Percentiles rank a stretch among this genome's conserved stretches.
phyloP scores from a whole-genome alignment of 768 basidiomycete species.

The Hirschioporus abietinus region DNA sequence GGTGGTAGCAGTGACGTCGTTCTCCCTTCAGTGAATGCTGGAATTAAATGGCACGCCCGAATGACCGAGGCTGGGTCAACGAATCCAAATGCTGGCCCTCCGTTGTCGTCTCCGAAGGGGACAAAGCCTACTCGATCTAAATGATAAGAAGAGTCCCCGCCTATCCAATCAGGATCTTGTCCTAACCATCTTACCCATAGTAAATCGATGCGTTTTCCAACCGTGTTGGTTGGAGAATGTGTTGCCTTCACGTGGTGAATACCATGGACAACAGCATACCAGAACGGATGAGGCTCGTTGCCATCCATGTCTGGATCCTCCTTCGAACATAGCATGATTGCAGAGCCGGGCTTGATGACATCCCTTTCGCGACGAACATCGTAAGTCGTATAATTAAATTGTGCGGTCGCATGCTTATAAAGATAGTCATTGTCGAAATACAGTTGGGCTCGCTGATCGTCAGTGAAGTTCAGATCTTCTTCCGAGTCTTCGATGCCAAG shows the following conservation, averaged over 20 bases:
- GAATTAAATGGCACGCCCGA: constrained; percentile 17
- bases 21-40: neutral
- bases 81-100: constrained; percentile 16
- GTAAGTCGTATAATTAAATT: constrained; percentile 27
- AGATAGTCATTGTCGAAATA: constrained; percentile 19
- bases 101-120: neutral
- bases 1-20: neutral
- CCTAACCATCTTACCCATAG: constrained; percentile 17
- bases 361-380: constrained; percentile 16
- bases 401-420: constrained; percentile 22
- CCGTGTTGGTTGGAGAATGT: neutral
- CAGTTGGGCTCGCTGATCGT: neutral
- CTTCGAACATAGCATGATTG: neutral
- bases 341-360: constrained; percentile 1
- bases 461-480: neutral
- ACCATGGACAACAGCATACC: constrained; percentile 22
- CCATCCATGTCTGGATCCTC: constrained; percentile 4
- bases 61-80: constrained; percentile 17
- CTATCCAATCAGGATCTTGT: constrained; percentile 4
- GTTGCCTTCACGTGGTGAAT: constrained; percentile 25
- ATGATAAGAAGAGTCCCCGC: neutral
- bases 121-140: constrained; percentile 12
- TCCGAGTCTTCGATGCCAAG: neutral
- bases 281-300: constrained; percentile 15
- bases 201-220: constrained; percentile 14